Evolutionary conservation across 352 stramenopile species (phyloP).

Genomic region (Blastocystis sp.): DNA sequence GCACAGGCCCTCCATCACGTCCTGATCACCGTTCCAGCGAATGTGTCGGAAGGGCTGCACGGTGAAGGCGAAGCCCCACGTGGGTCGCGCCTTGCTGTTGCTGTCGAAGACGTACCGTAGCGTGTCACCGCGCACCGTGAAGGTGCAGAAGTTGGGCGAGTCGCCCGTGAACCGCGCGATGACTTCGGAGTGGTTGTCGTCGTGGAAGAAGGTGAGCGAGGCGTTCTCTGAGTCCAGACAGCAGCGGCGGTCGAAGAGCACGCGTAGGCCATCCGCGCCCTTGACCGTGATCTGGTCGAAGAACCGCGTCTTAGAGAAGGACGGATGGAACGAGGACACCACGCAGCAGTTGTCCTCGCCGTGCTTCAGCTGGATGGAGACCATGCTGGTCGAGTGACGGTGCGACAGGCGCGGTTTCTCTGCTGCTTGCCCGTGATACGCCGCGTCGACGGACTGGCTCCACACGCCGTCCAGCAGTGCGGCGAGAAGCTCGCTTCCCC

Average conservation of each 20-base stretch:
- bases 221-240: conserved; percentile 30
- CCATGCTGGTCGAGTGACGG: background rate
- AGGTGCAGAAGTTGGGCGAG: conserved; percentile 22
- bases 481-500: background rate
- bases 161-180: conserved; percentile 52
- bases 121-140: conserved; percentile 47
- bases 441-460: background rate
- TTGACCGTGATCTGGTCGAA: conserved; percentile 36
- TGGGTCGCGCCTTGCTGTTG: background rate
- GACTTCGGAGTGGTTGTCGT: conserved; percentile 54
- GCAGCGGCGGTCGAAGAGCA: conserved; percentile 60
- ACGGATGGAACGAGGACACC: conserved; percentile 54
- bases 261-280: conserved; percentile 48
- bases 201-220: conserved; percentile 62
- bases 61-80: conserved; percentile 48
- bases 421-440: background rate
- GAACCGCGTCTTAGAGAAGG: conserved; percentile 4
- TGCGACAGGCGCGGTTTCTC: background rate
- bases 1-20: conserved; percentile 1
- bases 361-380: background rate
- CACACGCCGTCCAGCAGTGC: conserved; percentile 35
- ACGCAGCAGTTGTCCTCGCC: background rate
- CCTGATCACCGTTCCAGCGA: conserved; percentile 41
- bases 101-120: conserved; percentile 55
- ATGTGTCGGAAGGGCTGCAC: conserved; percentile 37